phyloP scores from a whole-genome alignment of 768 basidiomycete species.

The Termitomyces eurrhizus region DNA sequence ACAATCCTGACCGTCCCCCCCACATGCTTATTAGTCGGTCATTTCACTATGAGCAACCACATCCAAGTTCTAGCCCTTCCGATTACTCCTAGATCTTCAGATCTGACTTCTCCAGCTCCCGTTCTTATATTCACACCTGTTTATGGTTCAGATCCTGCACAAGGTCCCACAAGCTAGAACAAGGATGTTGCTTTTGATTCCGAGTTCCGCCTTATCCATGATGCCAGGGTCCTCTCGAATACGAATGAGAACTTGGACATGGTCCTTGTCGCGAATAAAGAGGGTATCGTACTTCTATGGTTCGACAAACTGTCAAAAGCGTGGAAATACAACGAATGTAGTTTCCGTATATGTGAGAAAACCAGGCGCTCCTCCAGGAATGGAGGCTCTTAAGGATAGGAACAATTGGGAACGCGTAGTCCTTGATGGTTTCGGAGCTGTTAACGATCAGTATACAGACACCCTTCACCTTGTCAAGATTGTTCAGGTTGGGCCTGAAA shows the following conservation, averaged over 20 bases:
- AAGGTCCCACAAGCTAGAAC: background rate
- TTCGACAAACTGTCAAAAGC: background rate
- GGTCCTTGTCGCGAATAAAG: background rate
- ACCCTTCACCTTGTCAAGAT: background rate
- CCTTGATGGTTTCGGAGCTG: background rate
- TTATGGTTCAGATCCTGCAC: background rate
- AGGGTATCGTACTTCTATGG: background rate
- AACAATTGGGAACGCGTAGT: background rate
- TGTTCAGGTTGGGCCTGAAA: background rate
- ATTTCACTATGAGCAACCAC: background rate
- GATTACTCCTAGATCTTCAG: background rate
- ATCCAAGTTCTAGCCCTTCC: background rate
- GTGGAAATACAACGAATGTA: background rate
- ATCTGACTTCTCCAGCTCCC: background rate
- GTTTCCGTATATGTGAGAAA: background rate
- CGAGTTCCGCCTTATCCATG: background rate
- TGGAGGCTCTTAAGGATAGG: background rate
- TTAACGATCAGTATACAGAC: background rate
- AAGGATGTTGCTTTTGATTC: background rate
- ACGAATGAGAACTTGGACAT: background rate
- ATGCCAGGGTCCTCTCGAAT: background rate
- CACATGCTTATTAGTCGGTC: background rate
- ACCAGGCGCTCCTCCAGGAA: background rate
- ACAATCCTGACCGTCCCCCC: conserved; percentile 1
- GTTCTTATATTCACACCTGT: background rate